These are phyloP conservation scores for Erigeron canadensis DNA, from an alignment of 129 eudicot species.

Conservation along the genomic window DNA sequence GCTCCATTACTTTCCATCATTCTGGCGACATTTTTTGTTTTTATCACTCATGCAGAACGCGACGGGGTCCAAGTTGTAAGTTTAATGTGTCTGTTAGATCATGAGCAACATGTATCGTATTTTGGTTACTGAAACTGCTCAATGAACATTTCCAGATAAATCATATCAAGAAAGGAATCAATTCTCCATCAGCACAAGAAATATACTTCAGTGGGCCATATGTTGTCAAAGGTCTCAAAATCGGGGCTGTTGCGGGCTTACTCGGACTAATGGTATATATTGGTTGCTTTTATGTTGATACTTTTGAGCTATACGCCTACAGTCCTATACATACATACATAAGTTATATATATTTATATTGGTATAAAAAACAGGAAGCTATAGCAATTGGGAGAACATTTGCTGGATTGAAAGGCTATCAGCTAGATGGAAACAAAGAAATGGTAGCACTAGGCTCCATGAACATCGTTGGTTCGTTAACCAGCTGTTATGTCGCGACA, in stretches of 20 bases:
- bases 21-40: conserved; percentile 50
- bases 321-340: neutral
- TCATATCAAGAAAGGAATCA: conserved; percentile 46
- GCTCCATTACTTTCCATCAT: conserved; percentile 66
- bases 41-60: conserved; percentile 49
- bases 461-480: conserved; percentile 67
- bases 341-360: neutral
- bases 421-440: conserved; percentile 68
- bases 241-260: conserved; percentile 58
- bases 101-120: neutral
- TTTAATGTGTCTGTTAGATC: neutral
- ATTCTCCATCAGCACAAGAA: conserved; percentile 41
- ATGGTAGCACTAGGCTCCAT: conserved; percentile 71
- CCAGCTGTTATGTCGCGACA: conserved; percentile 64
- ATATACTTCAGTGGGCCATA: conserved; percentile 43
- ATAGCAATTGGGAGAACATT: conserved; percentile 78
- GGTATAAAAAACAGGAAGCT: conserved; percentile 49
- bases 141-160: conserved; percentile 36
- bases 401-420: conserved; percentile 64
- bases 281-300: neutral
- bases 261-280: conserved; percentile 36
- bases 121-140: neutral
- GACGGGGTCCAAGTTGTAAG: conserved; percentile 59
- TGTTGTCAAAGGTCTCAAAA: conserved; percentile 49
- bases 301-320: neutral